Base-by-base conservation (phyloP, 2,329 filamentous ascomycete species). In the Exophiala spinifera region DNA sequence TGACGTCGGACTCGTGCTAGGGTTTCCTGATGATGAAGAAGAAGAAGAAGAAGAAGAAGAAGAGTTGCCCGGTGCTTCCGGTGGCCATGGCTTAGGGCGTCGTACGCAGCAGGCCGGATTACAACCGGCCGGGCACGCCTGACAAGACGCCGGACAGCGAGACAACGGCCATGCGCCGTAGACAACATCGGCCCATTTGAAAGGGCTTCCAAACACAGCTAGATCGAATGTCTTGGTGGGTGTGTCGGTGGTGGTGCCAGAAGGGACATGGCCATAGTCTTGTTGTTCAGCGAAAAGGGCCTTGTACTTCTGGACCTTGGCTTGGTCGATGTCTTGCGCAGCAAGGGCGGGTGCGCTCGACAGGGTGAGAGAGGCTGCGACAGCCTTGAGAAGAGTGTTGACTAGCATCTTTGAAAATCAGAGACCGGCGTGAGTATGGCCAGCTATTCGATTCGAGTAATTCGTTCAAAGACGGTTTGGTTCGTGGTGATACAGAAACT, bases 161-260 rank as follows among this genome's bases (percentile, higher is more conserved):
- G 25, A 42, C 2, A 46, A 11, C 7, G 44, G 45, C 8, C 15
- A 20, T 17, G 46, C 45, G 11, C 33, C 45, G 40, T 57, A 21
- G 19, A 56, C 28, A 19, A 60, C 37, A 40, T 60, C 51, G 43
- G 33, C 42, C 57, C 57, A 60, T 43, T 55, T 57, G 45, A 55
- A 49, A 0, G 31, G n/a, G 4, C 44, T 33, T n/a, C 55, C 42
- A 42, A 57, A 53, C 11, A 49, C 31, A 4, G 28, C 13, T 23
- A 21, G 17, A 42, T 15, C 45, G n/a, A 55, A 42, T 25, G 14
- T 21, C 42, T 19, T 19, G n/a, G 21, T 19, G 10, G 28, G 23
- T 19, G n/a, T n/a, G 40, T 11, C 36, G n/a, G 10, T 34, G 13
- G 28, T 40, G 21, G 15, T 17, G 13, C 15, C 23, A 11, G 14